Conservation (phyloP, 345 rosid species). For the Lepidium aucheri region DNA sequence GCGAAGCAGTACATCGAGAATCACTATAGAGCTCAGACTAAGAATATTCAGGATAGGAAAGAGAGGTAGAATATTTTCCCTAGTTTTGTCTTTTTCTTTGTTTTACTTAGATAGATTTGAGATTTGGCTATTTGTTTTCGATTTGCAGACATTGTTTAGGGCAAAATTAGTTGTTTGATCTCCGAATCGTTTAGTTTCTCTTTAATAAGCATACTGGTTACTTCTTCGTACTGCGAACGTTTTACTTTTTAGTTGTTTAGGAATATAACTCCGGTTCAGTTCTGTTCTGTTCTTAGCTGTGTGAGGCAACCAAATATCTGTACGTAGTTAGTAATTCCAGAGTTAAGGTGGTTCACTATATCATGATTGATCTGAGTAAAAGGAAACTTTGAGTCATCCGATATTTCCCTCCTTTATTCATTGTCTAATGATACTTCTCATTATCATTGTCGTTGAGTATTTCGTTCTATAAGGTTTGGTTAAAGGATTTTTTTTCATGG, state of each 20-base stretch:
- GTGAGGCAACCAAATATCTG: neutral
- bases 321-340: neutral
- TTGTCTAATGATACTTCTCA: neutral
- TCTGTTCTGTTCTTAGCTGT: neutral
- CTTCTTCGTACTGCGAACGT: neutral
- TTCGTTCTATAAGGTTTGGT: neutral
- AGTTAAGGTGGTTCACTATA: neutral
- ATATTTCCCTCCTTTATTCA: neutral
- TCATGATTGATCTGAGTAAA: neutral
- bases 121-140: slow-evolving; percentile 17
- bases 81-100: neutral
- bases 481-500: neutral
- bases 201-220: neutral
- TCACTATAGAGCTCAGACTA: slow-evolving; percentile 87
- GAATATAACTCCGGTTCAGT: neutral
- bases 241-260: neutral
- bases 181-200: neutral
- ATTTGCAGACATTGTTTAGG: slow-evolving; percentile 15
- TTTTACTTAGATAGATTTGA: slow-evolving; percentile 2
- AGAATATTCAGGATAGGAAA: slow-evolving; percentile 82
- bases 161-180: slow-evolving; percentile 18
- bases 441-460: neutral
- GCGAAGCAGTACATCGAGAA: slow-evolving; percentile 97
- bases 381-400: neutral
- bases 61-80: slow-evolving; percentile 47